Evolutionary conservation across 345 rosid species (phyloP), one percentile per base, ranked within the genome.

Genomic region (Sisymbrium altissimum): DNA sequence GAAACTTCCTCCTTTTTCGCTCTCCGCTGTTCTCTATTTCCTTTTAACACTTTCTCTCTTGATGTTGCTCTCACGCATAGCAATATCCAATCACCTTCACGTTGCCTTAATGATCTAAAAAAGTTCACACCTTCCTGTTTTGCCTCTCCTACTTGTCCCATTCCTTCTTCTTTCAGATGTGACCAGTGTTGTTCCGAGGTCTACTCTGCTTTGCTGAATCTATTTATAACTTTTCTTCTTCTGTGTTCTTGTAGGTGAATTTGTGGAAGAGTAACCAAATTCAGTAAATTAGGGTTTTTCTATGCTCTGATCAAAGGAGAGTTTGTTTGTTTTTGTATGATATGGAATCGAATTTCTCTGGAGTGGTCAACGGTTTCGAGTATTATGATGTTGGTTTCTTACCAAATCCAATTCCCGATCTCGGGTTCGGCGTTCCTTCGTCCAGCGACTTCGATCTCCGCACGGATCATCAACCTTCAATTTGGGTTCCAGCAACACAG

Each of bases 361-460:
- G 55, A 1, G 1, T 71, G 39, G 76, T 76, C 71, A 76, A 76
- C 80, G 80, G 76, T 39, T 71, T 11, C 12, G 75, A 77, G 60
- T 70, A 57, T 53, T 77, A 77, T 60, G 76, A 77, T 77, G 67
- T 49, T 9, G 19, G 71, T 48, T 70, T 77, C 49, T 32, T 71
- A 46, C 76, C 76, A 32, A 77, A 57, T 13, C 62, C 27, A 3
- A 14, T 14, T 56, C 76, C 80, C 0, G 61, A 71, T 64, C 48
- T 65, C 4, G 77, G 80, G 7, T 77, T 71, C 18, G 76, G 80
- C 9, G 80, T 77, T 65, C 80, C 80, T 71, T 71, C 80, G 2
- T 49, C 80, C 0, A 58, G 33, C 6, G 76, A 77, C 50, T 71
- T 77, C 29, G 68, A 71, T 77, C 64, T 70, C 23, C 30, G 32